Evolutionary conservation across 2,329 filamentous ascomycete genomes (phyloP).

Genomic region (Ceratocystis eucalypticola): DNA sequence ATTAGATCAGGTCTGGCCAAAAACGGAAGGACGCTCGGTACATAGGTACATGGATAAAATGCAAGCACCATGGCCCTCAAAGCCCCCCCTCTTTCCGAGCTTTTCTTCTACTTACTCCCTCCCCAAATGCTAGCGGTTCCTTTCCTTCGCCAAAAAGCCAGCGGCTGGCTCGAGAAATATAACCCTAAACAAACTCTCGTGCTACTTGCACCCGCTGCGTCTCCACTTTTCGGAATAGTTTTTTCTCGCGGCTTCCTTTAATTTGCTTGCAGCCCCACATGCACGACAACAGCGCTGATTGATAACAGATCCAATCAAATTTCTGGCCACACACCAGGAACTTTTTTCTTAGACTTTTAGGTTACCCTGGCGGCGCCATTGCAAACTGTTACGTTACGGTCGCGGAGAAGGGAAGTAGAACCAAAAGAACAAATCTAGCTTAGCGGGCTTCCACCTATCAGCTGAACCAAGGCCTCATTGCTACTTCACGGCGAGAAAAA

Average conservation of each 20-base stretch:
- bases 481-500: no score
- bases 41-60: background rate
- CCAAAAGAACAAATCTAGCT: no score
- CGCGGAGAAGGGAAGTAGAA: background rate
- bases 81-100: background rate
- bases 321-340: background rate
- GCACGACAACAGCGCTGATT: conserved; percentile 7
- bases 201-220: background rate
- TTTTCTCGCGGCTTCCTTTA: conserved; percentile 25
- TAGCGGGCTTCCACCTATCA: no score
- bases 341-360: background rate
- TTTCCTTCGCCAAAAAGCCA: background rate
- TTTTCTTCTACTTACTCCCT: no score
- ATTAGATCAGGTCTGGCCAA: background rate
- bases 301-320: conserved; percentile 7
- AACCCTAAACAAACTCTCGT: background rate
- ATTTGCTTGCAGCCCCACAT: conserved; percentile 25
- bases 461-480: no score
- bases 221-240: background rate
- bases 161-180: background rate
- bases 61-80: background rate
- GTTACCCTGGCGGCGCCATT: background rate
- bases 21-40: background rate
- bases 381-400: background rate
- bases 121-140: background rate